Percentiles rank a stretch among this genome's conserved stretches.
These are phyloP conservation scores for Acorus calamus DNA, from an alignment of 106 monocot genomes.

Conservation along the genomic window DNA sequence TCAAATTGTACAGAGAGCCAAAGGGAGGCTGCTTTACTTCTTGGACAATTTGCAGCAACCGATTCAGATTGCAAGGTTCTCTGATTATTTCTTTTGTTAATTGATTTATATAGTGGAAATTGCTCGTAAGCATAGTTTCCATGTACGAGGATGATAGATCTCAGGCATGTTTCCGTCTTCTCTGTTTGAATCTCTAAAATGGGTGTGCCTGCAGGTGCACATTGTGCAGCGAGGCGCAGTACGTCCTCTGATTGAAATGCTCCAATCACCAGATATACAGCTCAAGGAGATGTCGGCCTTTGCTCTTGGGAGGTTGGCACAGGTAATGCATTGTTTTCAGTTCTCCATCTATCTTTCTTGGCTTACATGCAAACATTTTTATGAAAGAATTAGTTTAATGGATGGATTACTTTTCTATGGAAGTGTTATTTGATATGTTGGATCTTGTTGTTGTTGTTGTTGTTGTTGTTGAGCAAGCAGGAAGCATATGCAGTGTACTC, in stretches of 20 bases:
- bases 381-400: no score
- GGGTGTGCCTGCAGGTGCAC: constrained; percentile 53
- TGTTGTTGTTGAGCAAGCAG: no score
- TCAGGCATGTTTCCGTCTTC: neutral
- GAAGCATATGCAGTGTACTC: no score
- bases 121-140: neutral
- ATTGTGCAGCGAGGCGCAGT: constrained; percentile 95
- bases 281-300: constrained; percentile 98
- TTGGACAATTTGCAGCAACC: constrained; percentile 98
- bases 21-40: constrained; percentile 89
- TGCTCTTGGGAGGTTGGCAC: constrained; percentile 97
- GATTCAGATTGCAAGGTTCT: constrained; percentile 99
- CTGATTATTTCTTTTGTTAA: neutral
- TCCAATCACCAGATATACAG: constrained; percentile 88
- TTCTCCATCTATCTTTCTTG: no score
- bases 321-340: constrained; percentile 37
- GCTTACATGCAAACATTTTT: no score
- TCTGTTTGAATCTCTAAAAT: neutral
- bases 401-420: no score
- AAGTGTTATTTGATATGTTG: no score
- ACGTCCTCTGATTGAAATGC: constrained; percentile 85
- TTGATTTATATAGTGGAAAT: no score
- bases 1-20: constrained; percentile 92
- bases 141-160: neutral
- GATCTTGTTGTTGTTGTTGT: no score